Base-by-base conservation (phyloP, 176 grass and related monocot species). In the Zoysia pacifica region DNA sequence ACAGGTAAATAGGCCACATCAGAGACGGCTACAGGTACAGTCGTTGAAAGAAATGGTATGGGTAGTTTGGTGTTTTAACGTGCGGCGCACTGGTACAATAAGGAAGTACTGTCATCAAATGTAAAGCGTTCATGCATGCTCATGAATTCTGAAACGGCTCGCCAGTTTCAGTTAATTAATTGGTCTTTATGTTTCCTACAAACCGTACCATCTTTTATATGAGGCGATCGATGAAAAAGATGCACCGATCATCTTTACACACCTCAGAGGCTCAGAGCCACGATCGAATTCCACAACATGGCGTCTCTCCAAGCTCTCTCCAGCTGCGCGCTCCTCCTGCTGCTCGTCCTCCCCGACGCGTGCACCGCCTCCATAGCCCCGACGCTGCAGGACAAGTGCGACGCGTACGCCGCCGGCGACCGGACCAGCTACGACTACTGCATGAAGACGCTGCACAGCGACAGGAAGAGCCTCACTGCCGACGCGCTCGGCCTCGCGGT, bases 391-490 rank as follows among this genome's bases (percentile, higher is more conserved):
- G 79, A 81, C 39, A 16, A 5, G 7, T 94, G 93, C 66, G 77
- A 68, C 13, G 1, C 37, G 5, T 73, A 76, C 81, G 69, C 51
- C 45, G 65, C 7, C 53, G 79, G 46, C 52, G 28, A 85, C 49
- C 48, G 18, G 1, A 9, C 37, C 5, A 52, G 49, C 67, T 73
- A 89, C 55, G 72, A 78, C 28, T 87, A 80, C 44, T 94, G 89
- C 74, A 1, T 82, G 8, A 59, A 15, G 44, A 87, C 81, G 1
- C 76, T 91, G 45, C 20, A 28, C 20, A 7, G 54, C 11, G 84
- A 73, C 35, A 28, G 16, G 2, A 55, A 45, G 9, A 81, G 59
- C 40, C 60, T 84, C 15, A 13, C 18, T 0, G 64, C 35, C 13
- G 72, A 79, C 58, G 63, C 36, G 48, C 35, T 9, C 7, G 61